Base-by-base conservation (phyloP, 2,329 filamentous ascomycete genomes). In the Cercospora janseana region DNA sequence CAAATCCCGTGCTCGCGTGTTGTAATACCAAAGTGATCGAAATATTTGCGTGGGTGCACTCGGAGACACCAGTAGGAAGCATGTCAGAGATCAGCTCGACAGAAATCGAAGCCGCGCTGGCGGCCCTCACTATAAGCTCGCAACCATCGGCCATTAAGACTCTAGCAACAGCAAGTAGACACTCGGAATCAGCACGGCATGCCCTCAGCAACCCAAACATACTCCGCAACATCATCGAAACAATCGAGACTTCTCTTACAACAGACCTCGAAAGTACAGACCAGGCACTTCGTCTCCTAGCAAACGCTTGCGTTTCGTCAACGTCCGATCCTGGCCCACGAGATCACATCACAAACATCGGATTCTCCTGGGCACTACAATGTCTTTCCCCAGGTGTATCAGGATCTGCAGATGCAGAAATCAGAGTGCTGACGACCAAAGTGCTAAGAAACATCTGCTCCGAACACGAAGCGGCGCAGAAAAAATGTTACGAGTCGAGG, bases 371-470 rank as follows among this genome's bases (percentile, higher is more conserved):
- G 49, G 52, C 58, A 4, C 15, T 29, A 2, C 34, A 49, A 24
- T 61, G 56, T 42, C 44, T 62, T 9, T 24, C 23, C 1, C n/a
- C 35, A 4, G 20, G 26, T 3, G 12, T 4, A 15, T 40, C 35
- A 18, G n/a, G n/a, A 4, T 31, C 46, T 13, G 37, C 42, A 5
- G 40, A 58, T 29, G 18, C 48, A 1, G 12, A 51, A 27, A 31
- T 56, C 7, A 23, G 40, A 29, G 35, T 52, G 16, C 37, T 63
- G 7, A 63, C 69, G 37, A 59, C 71, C 24, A 70, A 67, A 29
- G 72, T 74, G 2, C 57, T 75, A 9, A 69, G 71, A 59, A 75
- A 75, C 52, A 66, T 74, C 12, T 72, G 70, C 55, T 68, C 69
- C 15, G 72, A 60, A 4, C 59, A 59, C 21, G 61, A 63, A 29